Conservation (phyloP, 2,329 filamentous ascomycete species). For the Pseudogymnoascus sp. region DNA sequence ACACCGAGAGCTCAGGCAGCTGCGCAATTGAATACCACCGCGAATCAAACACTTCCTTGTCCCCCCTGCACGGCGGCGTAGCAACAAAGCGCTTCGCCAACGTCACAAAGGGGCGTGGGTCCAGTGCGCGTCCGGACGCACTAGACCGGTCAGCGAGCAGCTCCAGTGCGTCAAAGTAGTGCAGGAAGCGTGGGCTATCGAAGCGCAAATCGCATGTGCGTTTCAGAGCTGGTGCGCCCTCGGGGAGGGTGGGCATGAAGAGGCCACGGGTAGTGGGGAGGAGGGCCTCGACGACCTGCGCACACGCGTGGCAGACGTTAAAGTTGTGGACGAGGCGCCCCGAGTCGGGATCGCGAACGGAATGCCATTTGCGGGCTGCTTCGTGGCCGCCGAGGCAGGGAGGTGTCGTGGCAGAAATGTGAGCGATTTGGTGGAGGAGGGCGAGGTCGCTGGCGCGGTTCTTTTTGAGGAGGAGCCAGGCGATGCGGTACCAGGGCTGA, state of each 20-base stretch:
- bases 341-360: slow-evolving; percentile 60
- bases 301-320: slow-evolving; percentile 65
- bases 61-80: slow-evolving; percentile 45
- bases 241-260: slow-evolving; percentile 42
- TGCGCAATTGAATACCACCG: slow-evolving; percentile 72
- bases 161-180: slow-evolving; percentile 55
- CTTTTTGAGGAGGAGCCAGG: slow-evolving; percentile 72
- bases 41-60: slow-evolving; percentile 51
- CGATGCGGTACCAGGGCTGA: slow-evolving; percentile 71
- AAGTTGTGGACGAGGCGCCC: slow-evolving; percentile 60
- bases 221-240: slow-evolving; percentile 32
- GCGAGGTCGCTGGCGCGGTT: slow-evolving; percentile 56
- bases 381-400: slow-evolving; percentile 50
- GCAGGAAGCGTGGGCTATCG: slow-evolving; percentile 45
- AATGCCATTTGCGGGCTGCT: slow-evolving; percentile 61
- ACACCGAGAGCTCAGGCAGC: slow-evolving; percentile 72
- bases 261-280: slow-evolving; percentile 63
- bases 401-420: slow-evolving; percentile 47
- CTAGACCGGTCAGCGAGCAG: slow-evolving; percentile 44
- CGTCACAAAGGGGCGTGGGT: slow-evolving; percentile 22
- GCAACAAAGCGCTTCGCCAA: slow-evolving; percentile 21
- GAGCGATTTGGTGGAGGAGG: slow-evolving; percentile 60
- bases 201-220: slow-evolving; percentile 63
- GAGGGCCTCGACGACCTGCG: slow-evolving; percentile 60
- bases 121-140: slow-evolving; percentile 20